Base-by-base conservation (phyloP, 192 early-diverging fungal genomes). In the Gamsiella multidivaricata region DNA sequence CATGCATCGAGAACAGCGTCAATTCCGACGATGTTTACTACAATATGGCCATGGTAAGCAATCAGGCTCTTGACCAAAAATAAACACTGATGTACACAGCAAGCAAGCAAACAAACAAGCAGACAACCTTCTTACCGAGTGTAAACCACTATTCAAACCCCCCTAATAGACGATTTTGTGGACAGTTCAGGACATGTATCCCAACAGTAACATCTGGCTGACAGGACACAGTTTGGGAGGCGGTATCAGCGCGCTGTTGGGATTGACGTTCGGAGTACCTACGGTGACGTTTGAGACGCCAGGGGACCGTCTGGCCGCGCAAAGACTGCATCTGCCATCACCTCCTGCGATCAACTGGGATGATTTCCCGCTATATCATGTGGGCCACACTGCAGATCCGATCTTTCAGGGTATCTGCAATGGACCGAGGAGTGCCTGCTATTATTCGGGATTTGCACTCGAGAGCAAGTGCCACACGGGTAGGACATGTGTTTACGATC, bases 361-460 rank as follows among this genome's bases (percentile, higher is more conserved):
- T 22, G 80, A 88, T 12, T 51, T 93, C 36, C 91, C 94, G 12
- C 81, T 96, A 26, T 98, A 90, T 72, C 97, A 98, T 79, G 84
- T 96, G 70, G 96, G 95, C 4, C 93, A 98, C 69, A 92, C 89
- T 1, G 92, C 90, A 0, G 97, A 98, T 79, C 97, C 97, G 3
- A 89, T 98, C 14, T 98, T 89, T 80, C 83, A 94, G 46, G 97
- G 97, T 50, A 84, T 88, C 22, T 98, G 97, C 69, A 86, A 79
- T 29, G 92, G 92, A 3, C 57, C 58, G 3, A 3, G 66, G 25
- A 66, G 56, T 36, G 26, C 66, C 8, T 75, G 71, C 37, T 80
- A 76, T 31, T 55, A 66, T 28, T 65, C 54, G 7, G 68, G 71
- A 26, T 79, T 56, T 37, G 75, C 75, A 11, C 51, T 82, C 25